Evolutionary conservation across 1,284 basidiomycete species (phyloP), one percentile per base, ranked within the genome.

Genomic region (Ceratobasidium sp.): DNA sequence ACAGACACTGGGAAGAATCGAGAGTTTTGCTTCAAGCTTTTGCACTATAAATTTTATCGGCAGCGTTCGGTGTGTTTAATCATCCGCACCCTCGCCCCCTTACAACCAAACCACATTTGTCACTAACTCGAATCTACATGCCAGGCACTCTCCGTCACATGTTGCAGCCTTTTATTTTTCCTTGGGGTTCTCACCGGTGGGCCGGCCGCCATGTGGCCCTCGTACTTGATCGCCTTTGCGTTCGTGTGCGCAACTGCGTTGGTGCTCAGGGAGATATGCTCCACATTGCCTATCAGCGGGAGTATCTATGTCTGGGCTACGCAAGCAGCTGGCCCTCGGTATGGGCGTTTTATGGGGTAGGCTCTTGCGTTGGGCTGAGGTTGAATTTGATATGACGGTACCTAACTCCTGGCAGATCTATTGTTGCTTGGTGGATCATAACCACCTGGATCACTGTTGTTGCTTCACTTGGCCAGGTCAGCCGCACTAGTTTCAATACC

Each of bases 241-340:
- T 74, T 78, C 58, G 76, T 76, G 68, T 77, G 73, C 56, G 79
- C 82, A 75, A 82, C 81, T 8, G 81, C 81, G 24, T 81, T 81
- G 5, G 80, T 80, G 22, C 77, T 83, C 9, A 80, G 81, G 58
- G 81, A 83, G 74, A 78, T 80, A 58, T 80, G 80, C 75, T 79
- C 78, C 11, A 77, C 79, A 4, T 61, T 80, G 8, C 80, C 80
- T 0, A 76, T 80, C 7, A 79, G 78, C 22, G 81, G 82, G 9
- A 80, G 79, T 8, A 81, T 82, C 77, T 82, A 82, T 75, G 78
- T 81, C 48, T 82, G 81, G 81, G 82, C 82, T 4, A 80, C 80
- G 22, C 80, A 80, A 39, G 78, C 80, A 5, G 82, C 78, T 3
- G 81, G 81, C 14, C 76, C 68, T 34, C 79, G 78, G 27, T 80